Base-by-base conservation (phyloP, 768 basidiomycete species). In the Sporobolomyces pararoseus region DNA sequence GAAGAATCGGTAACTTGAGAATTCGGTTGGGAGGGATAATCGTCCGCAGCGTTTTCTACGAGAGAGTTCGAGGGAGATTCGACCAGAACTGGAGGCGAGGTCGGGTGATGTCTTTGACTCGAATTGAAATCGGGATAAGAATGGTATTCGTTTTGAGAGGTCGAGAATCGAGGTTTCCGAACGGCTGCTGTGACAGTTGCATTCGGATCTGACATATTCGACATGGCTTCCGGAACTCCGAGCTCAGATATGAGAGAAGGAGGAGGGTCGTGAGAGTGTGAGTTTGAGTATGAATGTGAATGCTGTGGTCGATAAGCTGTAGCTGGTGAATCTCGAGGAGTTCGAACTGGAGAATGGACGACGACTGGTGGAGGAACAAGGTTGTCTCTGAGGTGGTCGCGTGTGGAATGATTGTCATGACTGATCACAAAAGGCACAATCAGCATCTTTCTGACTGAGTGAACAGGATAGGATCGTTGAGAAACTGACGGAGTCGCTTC, bases 331-430 rank as follows among this genome's bases (percentile, higher is more conserved):
- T 57, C 54, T 13, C 34, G 53, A 0, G 67, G 67, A 0, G 72
- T 69, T 9, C 34, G 57, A 2, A 66, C 53, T 29, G 72, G 72
- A 0, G 72, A 74, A 55, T 70, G 72, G 2, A 74, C 25, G 29
- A 74, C 63, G 23, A 74, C 72, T 19, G 66, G 66, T 0, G 72
- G 72, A 0, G 66, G 63, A 21, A 25, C 17, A 0, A 25, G 60
- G 17, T 23, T 31, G 23, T 29, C 14, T 7, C 35, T n/a, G 39
- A 27, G 53, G 16, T 37, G 37, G 25, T 7, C 3, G n/a, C n/a
- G n/a, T n/a, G n/a, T n/a, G n/a, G n/a, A n/a, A n/a, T n/a, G n/a
- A n/a, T n/a, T n/a, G n/a, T n/a, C n/a, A n/a, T n/a, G n/a, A n/a
- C n/a, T n/a, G n/a, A n/a, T n/a, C n/a, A n/a, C n/a, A n/a, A n/a